These are phyloP conservation scores for Leptographium radiaticola DNA, from an alignment of 2,329 filamentous ascomycete genomes.

Conservation along the genomic window DNA sequence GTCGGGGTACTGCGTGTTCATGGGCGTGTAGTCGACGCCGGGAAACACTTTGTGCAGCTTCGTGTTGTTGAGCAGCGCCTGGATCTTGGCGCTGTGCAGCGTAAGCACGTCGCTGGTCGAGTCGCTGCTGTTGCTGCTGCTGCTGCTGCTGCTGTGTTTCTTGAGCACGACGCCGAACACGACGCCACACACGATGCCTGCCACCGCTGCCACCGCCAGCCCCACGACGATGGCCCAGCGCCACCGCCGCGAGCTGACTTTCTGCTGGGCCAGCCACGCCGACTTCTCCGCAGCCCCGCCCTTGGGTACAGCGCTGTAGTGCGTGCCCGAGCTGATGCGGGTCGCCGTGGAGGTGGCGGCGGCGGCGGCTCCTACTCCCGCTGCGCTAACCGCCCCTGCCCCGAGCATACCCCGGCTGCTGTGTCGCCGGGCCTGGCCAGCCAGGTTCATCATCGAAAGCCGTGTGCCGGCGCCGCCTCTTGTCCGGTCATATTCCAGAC, in stretches of 20 bases:
- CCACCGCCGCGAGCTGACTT: conserved; percentile 48
- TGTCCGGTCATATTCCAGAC: conserved; percentile 38
- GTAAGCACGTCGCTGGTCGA: conserved; percentile 54
- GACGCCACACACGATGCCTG: conserved; percentile 60
- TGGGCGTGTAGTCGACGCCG: conserved; percentile 87
- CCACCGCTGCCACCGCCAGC: conserved; percentile 52
- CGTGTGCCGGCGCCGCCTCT: conserved; percentile 29
- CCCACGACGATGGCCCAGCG: conserved; percentile 55
- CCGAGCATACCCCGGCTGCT: conserved; percentile 21
- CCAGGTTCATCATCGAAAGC: conserved; percentile 47
- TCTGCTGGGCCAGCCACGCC: conserved; percentile 48
- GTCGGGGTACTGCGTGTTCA: conserved; percentile 80
- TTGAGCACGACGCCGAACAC: conserved; percentile 59
- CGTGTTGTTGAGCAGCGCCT: conserved; percentile 65
- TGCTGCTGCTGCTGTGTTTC: conserved; percentile 30
- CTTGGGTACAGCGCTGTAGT: conserved; percentile 42
- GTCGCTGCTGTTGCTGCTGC: conserved; percentile 10
- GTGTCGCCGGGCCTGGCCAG: conserved; percentile 27
- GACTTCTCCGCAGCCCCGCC: conserved; percentile 36
- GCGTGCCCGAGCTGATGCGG: conserved; percentile 22
- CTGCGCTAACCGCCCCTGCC: conserved; percentile 19
- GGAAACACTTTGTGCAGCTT: conserved; percentile 87
- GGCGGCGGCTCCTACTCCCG: conserved; percentile 13
- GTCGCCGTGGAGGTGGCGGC: conserved; percentile 11
- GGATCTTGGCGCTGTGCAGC: conserved; percentile 60